phyloP scores from a whole-genome alignment of 2,329 filamentous ascomycete genomes.

The Calonectria pteridis region DNA sequence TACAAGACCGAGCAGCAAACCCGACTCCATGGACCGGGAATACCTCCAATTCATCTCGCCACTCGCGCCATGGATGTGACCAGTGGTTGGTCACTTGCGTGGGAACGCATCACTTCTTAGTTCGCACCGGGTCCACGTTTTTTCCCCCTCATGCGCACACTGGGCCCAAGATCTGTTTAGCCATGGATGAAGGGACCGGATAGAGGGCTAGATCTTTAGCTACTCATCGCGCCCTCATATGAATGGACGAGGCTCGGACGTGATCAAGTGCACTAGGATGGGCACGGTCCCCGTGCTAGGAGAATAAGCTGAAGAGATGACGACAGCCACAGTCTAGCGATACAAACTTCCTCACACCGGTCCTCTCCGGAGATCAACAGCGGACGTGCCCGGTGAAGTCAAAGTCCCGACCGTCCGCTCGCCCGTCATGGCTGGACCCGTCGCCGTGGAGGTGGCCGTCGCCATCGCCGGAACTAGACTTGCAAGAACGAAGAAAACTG shows the following conservation, averaged over 20 bases:
- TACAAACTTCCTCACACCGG: constrained; percentile 5
- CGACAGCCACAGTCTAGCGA: constrained; percentile 21
- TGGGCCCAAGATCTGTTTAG: constrained; percentile 4
- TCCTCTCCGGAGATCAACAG: constrained; percentile 25
- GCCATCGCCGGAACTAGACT: constrained; percentile 32
- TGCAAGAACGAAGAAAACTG: constrained; percentile 8
- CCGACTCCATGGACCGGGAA: constrained; percentile 31
- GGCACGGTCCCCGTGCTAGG: constrained; percentile 23
- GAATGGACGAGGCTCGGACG: constrained; percentile 7
- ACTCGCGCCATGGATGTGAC: constrained; percentile 1
- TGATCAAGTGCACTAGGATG: neutral
- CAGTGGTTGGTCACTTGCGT: constrained; percentile 23
- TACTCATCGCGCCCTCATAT: constrained; percentile 1
- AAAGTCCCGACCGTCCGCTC: constrained; percentile 28
- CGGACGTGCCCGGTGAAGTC: constrained; percentile 24
- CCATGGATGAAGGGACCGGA: constrained; percentile 33
- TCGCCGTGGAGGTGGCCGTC: constrained; percentile 19
- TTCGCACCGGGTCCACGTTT: constrained; percentile 5
- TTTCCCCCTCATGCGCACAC: neutral
- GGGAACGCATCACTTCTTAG: constrained; percentile 27
- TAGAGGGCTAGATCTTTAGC: constrained; percentile 18
- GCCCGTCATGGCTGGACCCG: constrained; percentile 34
- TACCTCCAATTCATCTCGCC: constrained; percentile 25
- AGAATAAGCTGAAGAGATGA: constrained; percentile 24
- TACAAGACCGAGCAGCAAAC: constrained; percentile 26